Evolutionary conservation across 768 basidiomycete species (phyloP).

Genomic region (Clathrus columnatus): DNA sequence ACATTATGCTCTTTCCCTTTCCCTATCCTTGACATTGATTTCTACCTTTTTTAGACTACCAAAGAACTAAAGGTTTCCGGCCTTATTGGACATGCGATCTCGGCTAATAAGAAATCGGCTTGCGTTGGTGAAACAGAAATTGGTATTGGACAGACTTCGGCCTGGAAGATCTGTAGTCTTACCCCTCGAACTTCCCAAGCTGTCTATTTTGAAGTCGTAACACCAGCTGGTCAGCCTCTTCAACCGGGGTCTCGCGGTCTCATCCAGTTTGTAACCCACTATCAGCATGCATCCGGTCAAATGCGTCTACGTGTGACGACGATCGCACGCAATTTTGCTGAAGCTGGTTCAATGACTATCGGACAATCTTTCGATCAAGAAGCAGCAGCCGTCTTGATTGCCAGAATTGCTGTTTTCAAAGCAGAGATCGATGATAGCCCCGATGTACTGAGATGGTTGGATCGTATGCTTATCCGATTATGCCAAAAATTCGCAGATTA

Average conservation of each 20-base stretch:
- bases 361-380: constrained; percentile 96
- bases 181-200: constrained; percentile 81
- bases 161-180: constrained; percentile 93
- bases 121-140: constrained; percentile 99
- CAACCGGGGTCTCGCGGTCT: constrained; percentile 86
- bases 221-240: constrained; percentile 89
- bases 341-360: constrained; percentile 90
- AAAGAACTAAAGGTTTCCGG: constrained; percentile 99
- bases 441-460: constrained; percentile 93
- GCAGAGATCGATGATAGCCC: constrained; percentile 98
- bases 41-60: constrained; percentile 56
- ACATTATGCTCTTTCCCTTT: background rate
- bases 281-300: constrained; percentile 95
- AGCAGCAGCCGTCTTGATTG: constrained; percentile 95
- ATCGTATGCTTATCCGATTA: constrained; percentile 95
- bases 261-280: constrained; percentile 97
- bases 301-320: constrained; percentile 95
- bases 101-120: constrained; percentile 90
- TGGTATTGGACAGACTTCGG: constrained; percentile 96
- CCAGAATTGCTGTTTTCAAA: constrained; percentile 97
- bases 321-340: constrained; percentile 94
- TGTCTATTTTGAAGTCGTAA: constrained; percentile 98
- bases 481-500: constrained; percentile 99
- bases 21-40: constrained; percentile 5
- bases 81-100: constrained; percentile 94